Evolutionary conservation across 1,284 basidiomycete genomes (phyloP), one percentile per base, ranked within the genome.

Genomic region (Ustilago nuda): DNA sequence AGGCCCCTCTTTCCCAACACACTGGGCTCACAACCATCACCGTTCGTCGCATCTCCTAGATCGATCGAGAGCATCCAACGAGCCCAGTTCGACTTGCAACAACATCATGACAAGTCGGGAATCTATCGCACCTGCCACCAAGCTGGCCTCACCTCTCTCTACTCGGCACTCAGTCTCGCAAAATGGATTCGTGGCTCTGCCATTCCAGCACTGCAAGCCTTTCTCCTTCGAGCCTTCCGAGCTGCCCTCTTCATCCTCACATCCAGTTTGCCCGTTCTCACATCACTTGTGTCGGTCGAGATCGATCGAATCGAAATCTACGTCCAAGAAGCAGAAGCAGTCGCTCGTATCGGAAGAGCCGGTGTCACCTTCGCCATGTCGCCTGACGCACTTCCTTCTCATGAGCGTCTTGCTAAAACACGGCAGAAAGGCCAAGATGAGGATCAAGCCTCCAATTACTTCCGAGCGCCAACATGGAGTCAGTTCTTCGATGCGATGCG

Each of bases 241-340:
- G 67, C 72, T 4, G 72, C 72, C 7, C 61, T 79, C 48, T 81
- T 70, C 63, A 23, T 82, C 30, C 55, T 80, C 61, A 72, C 73
- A 19, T 82, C 81, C 7, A 61, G 68, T 19, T 54, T 83, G 13
- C 80, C 82, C 7, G 60, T 75, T 3, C 66, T 83, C 33, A 80
- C 74, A 15, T 79, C 78, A 1, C 55, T 85, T 35, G 57, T 85
- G 46, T 82, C 80, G 9, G 53, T 85, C 59, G 76, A 84, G 33
- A 57, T 85, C 11, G 74, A 76, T 35, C 66, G 78, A 19, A 60
- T 80, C 48, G 76, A 79, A 48, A 48, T 84, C 27, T 75, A 72
- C 39, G 37, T 80, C 5, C 57, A 77, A 23, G 81, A 81, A 41
- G 71, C 68, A 3, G 79, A 79, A 37, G 52, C 78, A 4, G 78